phyloP scores from a whole-genome alignment of 1,284 basidiomycete species.

The Cutaneotrichosporon mucoides region DNA sequence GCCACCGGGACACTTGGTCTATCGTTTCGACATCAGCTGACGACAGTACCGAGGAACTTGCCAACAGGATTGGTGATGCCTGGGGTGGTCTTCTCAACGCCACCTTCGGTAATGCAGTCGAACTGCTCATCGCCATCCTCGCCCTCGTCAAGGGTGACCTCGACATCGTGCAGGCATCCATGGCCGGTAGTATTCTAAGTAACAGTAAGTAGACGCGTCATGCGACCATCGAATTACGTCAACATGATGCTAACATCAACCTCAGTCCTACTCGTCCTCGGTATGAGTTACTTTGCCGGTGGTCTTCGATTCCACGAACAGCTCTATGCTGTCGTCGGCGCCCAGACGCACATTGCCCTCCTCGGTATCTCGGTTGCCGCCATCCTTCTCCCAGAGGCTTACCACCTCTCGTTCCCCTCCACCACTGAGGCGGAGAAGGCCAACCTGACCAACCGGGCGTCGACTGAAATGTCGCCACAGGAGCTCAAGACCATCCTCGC shows the following conservation, averaged over 20 bases:
- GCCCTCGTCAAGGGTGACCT: constrained; percentile 76
- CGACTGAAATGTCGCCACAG: constrained; percentile 5
- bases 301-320: constrained; percentile 63
- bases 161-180: constrained; percentile 69
- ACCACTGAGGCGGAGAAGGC: constrained; percentile 19
- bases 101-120: constrained; percentile 52
- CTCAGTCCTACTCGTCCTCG: constrained; percentile 65
- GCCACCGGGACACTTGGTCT: not conserved
- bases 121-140: constrained; percentile 63
- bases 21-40: not conserved
- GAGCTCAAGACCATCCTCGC: constrained; percentile 45
- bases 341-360: constrained; percentile 75
- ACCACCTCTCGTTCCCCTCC: constrained; percentile 52
- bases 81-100: constrained; percentile 52
- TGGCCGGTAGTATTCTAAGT: constrained; percentile 61
- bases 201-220: constrained; percentile 47
- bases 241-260: not conserved
- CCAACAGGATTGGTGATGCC: constrained; percentile 51
- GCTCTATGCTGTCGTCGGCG: constrained; percentile 61
- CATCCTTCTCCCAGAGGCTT: constrained; percentile 69
- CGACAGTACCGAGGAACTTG: constrained; percentile 50
- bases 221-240: not conserved
- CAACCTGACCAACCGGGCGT: not conserved
- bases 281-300: constrained; percentile 59
- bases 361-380: constrained; percentile 67